phyloP scores from a whole-genome alignment of 139 green algal genomes.

The Picochlorum sp. region DNA sequence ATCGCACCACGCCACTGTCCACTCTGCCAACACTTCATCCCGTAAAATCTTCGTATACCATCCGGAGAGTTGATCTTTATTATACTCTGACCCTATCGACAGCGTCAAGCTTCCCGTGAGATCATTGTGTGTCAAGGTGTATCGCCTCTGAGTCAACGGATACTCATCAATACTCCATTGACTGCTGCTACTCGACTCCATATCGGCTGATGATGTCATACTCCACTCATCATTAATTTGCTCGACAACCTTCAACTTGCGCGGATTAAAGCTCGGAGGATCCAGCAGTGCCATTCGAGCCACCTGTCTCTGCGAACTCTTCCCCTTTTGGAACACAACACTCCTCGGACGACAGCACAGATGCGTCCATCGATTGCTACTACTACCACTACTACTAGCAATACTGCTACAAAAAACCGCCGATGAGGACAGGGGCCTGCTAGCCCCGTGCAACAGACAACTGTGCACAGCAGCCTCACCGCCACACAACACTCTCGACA shows the following conservation, averaged over 20 bases:
- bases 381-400: too few species aligned
- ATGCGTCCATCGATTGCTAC: background rate
- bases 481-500: too few species aligned
- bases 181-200: background rate
- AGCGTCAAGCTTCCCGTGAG: constrained; percentile 70
- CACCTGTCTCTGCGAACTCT: background rate
- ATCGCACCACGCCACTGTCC: constrained; percentile 20
- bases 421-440: too few species aligned
- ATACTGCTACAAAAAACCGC: too few species aligned
- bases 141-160: constrained; percentile 32
- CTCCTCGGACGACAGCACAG: background rate
- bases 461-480: too few species aligned
- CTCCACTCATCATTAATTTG: constrained; percentile 12
- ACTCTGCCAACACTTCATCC: constrained; percentile 83
- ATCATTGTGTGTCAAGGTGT: constrained; percentile 91
- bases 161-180: too few species aligned
- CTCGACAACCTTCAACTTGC: constrained; percentile 54
- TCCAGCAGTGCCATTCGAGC: constrained; percentile 42
- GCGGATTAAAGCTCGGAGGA: constrained; percentile 53
- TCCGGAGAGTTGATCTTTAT: constrained; percentile 63
- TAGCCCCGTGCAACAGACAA: too few species aligned
- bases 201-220: background rate
- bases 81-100: constrained; percentile 68
- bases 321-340: background rate
- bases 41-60: constrained; percentile 55